These are phyloP conservation scores for Endothia cerciana DNA, from an alignment of 2,329 filamentous ascomycete species.

Conservation along the genomic window DNA sequence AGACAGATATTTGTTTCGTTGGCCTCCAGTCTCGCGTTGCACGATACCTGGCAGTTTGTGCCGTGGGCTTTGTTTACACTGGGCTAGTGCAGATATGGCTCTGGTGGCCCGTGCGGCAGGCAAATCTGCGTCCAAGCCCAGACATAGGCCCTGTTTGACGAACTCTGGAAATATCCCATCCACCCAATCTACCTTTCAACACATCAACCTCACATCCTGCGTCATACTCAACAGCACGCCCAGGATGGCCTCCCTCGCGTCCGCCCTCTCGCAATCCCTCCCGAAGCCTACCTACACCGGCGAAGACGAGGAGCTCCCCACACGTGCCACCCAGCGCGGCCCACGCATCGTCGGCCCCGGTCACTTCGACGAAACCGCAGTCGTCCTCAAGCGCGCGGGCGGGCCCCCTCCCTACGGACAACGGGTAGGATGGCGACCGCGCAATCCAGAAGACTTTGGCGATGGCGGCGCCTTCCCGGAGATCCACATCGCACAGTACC, in stretches of 20 bases:
- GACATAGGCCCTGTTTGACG: not conserved
- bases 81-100: not conserved
- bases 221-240: slow-evolving; percentile 19
- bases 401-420: slow-evolving; percentile 82
- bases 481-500: slow-evolving; percentile 91
- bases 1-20: not conserved
- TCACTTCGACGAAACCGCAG: slow-evolving; percentile 81
- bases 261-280: slow-evolving; percentile 76
- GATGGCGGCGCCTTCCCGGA: slow-evolving; percentile 97
- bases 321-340: slow-evolving; percentile 73
- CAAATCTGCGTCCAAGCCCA: slow-evolving; percentile 10
- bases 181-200: not conserved
- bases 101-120: slow-evolving; percentile 24
- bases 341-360: slow-evolving; percentile 80
- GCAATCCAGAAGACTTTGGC: slow-evolving; percentile 87
- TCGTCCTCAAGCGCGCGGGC: slow-evolving; percentile 80
- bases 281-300: slow-evolving; percentile 91
- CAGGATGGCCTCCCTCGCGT: slow-evolving; percentile 68
- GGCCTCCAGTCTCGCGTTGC: not conserved
- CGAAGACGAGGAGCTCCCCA: slow-evolving; percentile 80
- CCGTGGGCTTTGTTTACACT: not conserved
- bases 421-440: slow-evolving; percentile 87
- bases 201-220: not conserved
- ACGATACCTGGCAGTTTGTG: not conserved
- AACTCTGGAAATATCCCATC: not conserved